Percentiles rank a stretch among this genome's conserved stretches.
Conservation (phyloP, 352 stramenopile genomes). For the Phytophthora ramorum region DNA sequence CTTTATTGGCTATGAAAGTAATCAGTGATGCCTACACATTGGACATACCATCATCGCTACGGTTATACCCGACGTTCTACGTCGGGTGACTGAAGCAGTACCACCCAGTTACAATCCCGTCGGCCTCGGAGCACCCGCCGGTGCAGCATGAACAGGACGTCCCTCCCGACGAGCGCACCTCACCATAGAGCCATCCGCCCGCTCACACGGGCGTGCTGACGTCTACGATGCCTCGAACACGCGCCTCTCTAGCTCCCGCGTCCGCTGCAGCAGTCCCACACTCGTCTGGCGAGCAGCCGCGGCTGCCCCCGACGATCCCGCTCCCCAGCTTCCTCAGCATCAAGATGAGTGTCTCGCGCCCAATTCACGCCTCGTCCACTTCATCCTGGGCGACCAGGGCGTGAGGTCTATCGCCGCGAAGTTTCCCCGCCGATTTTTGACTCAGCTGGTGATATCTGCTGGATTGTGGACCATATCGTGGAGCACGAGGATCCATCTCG, state of each 20-base stretch:
- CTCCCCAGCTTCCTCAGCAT: neutral
- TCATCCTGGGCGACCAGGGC: neutral
- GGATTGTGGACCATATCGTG: conserved; percentile 20
- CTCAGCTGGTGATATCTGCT: conserved; percentile 1
- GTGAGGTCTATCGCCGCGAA: neutral
- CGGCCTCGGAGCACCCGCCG: neutral
- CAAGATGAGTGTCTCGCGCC: neutral
- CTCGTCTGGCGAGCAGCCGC: neutral
- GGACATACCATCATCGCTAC: conserved; percentile 14
- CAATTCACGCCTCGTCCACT: neutral
- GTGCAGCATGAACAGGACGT: neutral
- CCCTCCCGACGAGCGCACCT: neutral
- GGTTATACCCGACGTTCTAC: conserved; percentile 41
- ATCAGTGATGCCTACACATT: conserved; percentile 16
- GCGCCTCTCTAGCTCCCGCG: neutral
- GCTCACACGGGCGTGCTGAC: neutral
- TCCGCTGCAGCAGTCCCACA: neutral
- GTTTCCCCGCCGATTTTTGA: conserved; percentile 11
- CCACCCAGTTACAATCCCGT: neutral
- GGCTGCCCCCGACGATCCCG: neutral
- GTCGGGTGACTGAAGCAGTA: conserved; percentile 33
- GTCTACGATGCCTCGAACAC: neutral
- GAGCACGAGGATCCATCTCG: conserved; percentile 4
- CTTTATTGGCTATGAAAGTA: conserved; percentile 3
- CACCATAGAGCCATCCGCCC: neutral